A percentile compares a stretch with the other conserved stretches of the same genome.
These are phyloP conservation scores for Didymella glomerata DNA, from an alignment of 2,329 filamentous ascomycete species.

Conservation along the genomic window DNA sequence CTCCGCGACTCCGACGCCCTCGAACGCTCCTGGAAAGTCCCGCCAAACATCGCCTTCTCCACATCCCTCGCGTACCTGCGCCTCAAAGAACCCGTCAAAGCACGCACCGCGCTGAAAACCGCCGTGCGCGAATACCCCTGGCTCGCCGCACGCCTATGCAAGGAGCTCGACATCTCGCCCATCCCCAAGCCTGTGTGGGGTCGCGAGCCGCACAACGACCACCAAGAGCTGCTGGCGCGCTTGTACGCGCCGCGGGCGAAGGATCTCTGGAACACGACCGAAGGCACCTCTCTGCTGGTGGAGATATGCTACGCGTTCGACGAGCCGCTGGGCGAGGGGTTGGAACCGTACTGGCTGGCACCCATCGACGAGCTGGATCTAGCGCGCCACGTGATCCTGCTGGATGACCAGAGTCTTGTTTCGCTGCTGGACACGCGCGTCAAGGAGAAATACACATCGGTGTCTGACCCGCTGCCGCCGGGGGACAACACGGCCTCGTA, in stretches of 20 bases:
- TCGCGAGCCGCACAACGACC: constrained; percentile 69
- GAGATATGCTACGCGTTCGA: constrained; percentile 68
- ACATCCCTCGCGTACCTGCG: constrained; percentile 79
- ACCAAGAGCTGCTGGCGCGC: constrained; percentile 74
- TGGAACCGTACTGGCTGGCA: constrained; percentile 45
- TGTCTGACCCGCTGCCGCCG: constrained; percentile 85
- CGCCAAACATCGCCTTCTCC: constrained; percentile 79
- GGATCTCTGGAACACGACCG: constrained; percentile 84
- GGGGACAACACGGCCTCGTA: constrained; percentile 52
- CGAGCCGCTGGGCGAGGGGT: constrained; percentile 35
- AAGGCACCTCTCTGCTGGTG: constrained; percentile 72
- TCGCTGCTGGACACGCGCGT: constrained; percentile 71
- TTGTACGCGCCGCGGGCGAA: constrained; percentile 80
- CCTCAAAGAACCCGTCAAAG: constrained; percentile 70
- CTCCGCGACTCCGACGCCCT: constrained; percentile 65
- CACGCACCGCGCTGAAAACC: constrained; percentile 68
- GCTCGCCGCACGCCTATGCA: constrained; percentile 82
- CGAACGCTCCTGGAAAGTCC: constrained; percentile 58
- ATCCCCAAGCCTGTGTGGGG: constrained; percentile 86
- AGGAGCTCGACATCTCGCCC: constrained; percentile 77
- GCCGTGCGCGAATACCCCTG: constrained; percentile 82
- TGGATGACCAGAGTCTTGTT: constrained; percentile 76
- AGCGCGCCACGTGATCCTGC: constrained; percentile 80
- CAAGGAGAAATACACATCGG: constrained; percentile 63
- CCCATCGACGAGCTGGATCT: constrained; percentile 56